Evolutionary conservation across 257 asterid genomes (phyloP), one percentile per base, ranked within the genome.

Genomic region (Linderniella brevidens): DNA sequence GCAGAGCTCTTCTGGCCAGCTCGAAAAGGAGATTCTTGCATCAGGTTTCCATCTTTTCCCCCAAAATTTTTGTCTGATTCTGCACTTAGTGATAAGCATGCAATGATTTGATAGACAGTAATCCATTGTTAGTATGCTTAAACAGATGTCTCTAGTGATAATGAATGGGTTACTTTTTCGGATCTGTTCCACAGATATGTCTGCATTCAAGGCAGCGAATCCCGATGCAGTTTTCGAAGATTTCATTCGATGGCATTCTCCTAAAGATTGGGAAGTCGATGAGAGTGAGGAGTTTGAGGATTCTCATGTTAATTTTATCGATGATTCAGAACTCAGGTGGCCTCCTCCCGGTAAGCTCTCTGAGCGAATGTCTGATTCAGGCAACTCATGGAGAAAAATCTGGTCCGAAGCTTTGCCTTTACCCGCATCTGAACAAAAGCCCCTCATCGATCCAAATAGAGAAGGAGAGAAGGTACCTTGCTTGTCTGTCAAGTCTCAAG

Each of bases 161-260:
- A 9, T 5, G 11, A 44, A 19, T n/a, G 19, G 18, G 18, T 9
- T 12, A 1, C 11, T 9, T 12, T n/a, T n/a, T 5, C 13, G n/a
- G 5, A 11, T 13, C 19, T 46, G 19, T 18, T 45, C 63, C 50
- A 65, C 74, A 90, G 96, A 85, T 58, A 90, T 90, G 94, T 81
- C 93, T 47, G 85, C 94, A 35, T 90, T 85, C 61, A 90, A 85
- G 72, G 94, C 96, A 40, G 94, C 94, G 48, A 90, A 90, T 68
- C 94, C 86, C 8, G 86, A 75, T 65, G 92, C 94, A 42, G 79
- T 79, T 57, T 90, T 90, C 45, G 96, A 90, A 81, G 98, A 90
- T 68, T 90, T 85, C 61, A 90, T 85, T 49, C 75, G 98, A 50
- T 81, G 98, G 98, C 93, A 85, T 71, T 90, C 98, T 53, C 98